Evolutionary conservation across 306 rosid species (phyloP).

Genomic region (Ammopiptanthus mongolicus): DNA sequence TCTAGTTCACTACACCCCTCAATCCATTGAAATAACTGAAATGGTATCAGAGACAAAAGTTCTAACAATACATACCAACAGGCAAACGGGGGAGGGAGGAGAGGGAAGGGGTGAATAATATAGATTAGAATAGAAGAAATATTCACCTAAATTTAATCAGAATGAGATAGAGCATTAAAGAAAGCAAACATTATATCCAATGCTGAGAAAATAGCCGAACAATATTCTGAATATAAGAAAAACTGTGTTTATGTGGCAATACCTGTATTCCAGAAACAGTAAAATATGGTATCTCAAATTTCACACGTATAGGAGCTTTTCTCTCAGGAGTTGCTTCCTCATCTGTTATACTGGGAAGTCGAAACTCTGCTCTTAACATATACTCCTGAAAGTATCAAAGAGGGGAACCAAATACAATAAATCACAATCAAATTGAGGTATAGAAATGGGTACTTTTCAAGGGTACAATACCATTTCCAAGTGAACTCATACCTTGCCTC

Average conservation of each 20-base stretch:
- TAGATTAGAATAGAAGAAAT: neutral
- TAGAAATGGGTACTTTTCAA: slow-evolving; percentile 8
- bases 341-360: slow-evolving; percentile 67
- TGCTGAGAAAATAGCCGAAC: neutral
- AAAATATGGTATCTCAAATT: slow-evolving; percentile 92
- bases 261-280: slow-evolving; percentile 96
- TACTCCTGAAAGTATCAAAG: slow-evolving; percentile 55
- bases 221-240: neutral
- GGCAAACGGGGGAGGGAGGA: neutral
- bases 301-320: slow-evolving; percentile 88
- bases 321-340: slow-evolving; percentile 85
- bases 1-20: neutral
- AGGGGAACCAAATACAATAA: neutral
- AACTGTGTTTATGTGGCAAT: slow-evolving; percentile 8
- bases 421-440: neutral
- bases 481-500: slow-evolving; percentile 75
- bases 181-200: neutral
- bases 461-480: slow-evolving; percentile 15
- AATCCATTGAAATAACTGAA: neutral
- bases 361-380: slow-evolving; percentile 87
- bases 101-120: neutral
- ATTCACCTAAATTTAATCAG: slow-evolving; percentile 8
- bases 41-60: neutral
- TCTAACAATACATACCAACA: neutral
- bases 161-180: neutral